Conservation (phyloP, 169 alveolate genomes). For the Plasmodium malariae region DNA sequence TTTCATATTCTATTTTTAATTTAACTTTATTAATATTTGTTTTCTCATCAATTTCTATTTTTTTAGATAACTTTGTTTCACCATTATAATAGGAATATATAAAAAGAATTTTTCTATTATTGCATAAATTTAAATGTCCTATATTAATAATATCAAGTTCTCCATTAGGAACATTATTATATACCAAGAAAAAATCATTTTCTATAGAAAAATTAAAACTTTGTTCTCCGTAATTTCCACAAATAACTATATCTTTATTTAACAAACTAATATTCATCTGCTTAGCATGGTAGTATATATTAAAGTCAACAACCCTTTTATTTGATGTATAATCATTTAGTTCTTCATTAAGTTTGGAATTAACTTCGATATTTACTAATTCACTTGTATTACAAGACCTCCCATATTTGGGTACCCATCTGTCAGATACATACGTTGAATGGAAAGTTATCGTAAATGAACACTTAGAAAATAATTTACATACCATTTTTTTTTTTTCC, state of each 20-base stretch:
- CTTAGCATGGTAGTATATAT: constrained; percentile 7
- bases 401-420: constrained; percentile 56
- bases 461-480: constrained; percentile 36
- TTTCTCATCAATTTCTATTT: constrained; percentile 32
- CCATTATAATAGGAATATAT: constrained; percentile 64
- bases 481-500: constrained; percentile 21
- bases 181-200: constrained; percentile 43
- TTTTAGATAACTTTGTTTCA: constrained; percentile 46
- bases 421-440: constrained; percentile 9
- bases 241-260: constrained; percentile 40
- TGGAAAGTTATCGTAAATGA: constrained; percentile 32
- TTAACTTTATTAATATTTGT: constrained; percentile 1
- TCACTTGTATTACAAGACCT: constrained; percentile 46
- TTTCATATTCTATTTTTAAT: constrained; percentile 41
- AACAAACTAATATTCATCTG: constrained; percentile 30
- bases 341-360: constrained; percentile 13
- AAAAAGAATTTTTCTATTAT: constrained; percentile 23
- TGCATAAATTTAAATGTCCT: background rate
- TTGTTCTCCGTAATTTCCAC: constrained; percentile 68
- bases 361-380: constrained; percentile 21
- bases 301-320: constrained; percentile 28
- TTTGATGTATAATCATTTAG: constrained; percentile 19
- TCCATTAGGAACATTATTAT: constrained; percentile 21
- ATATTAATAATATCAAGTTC: constrained; percentile 33
- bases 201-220: constrained; percentile 27